Evolutionary conservation across 805 yeast genomes (phyloP), one percentile per base, ranked within the genome.

Genomic region (Pichia kluyveri): DNA sequence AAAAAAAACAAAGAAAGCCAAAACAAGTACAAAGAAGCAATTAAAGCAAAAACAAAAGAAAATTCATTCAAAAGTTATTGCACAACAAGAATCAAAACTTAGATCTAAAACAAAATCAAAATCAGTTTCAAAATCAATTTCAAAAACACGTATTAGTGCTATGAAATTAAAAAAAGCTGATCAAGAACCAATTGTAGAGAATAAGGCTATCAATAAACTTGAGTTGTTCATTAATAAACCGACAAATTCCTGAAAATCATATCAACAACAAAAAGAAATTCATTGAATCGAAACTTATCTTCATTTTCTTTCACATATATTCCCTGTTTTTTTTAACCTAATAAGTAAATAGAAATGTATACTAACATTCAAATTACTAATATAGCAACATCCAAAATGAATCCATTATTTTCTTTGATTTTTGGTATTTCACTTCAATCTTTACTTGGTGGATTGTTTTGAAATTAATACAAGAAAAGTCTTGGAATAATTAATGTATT

Each of bases 371-470:
- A 34, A 34, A 7, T 30, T 30, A 12, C 9, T 12, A 17, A 18
- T 31, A 36, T 23, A 48, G 51, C 38, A 28, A 42, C 48, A 11
- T 40, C 44, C 4, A 48, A 42, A 23, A 19, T 41, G 5, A 48
- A 42, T 28, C 48, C 48, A 19, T 8, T 45, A 18, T 42, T 42
- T 17, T 38, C 51, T 14, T 39, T 48, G 28, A 27, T 48, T 19
- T 48, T 15, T 38, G 44, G 48, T 18, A 23, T 44, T 30, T 38
- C 43, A 14, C 32, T 44, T 14, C 47, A 44, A 37, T 43, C 51
- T 15, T 12, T 44, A n/a, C 8, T 48, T 6, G 38, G 37, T 41
- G 47, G 51, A 19, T 41, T 48, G 14, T 48, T 48, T 19, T 47
- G 18, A 43, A 9, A 6, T 5, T 5, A 17, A 18, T n/a, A 9